phyloP scores from a whole-genome alignment of 257 asterid species.

The Solanum stenotomum region DNA sequence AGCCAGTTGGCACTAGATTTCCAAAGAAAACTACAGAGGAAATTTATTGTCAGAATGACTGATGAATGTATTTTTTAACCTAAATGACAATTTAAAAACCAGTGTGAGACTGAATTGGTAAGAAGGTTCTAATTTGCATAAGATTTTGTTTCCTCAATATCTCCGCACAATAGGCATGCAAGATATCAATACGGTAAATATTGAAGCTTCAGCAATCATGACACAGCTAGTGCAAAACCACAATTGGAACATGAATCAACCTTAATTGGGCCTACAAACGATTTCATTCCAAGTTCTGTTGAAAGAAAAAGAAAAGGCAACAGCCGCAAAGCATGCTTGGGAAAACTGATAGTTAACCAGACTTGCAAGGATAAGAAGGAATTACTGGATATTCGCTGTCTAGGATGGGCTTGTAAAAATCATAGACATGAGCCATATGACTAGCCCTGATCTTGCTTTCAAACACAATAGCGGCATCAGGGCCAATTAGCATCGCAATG shows the following conservation, averaged over 20 bases:
- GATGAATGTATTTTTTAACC: neutral
- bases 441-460: slow-evolving; percentile 96
- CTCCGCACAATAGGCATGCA: neutral
- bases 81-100: neutral
- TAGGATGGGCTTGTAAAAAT: slow-evolving; percentile 96
- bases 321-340: neutral
- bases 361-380: neutral
- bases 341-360: neutral
- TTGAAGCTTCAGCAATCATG: neutral
- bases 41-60: neutral
- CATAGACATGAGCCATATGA: slow-evolving; percentile 96
- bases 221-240: neutral
- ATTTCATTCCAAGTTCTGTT: neutral
- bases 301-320: neutral
- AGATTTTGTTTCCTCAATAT: neutral
- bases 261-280: neutral
- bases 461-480: slow-evolving; percentile 90
- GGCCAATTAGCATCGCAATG: slow-evolving; percentile 93
- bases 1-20: neutral
- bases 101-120: neutral
- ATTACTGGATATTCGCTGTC: slow-evolving; percentile 99
- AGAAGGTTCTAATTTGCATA: neutral
- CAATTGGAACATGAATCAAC: neutral
- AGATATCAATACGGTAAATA: neutral
- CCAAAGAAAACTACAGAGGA: neutral